A percentile compares a stretch with the other conserved stretches of the same genome.
Evolutionary conservation across 2,329 filamentous ascomycete genomes (phyloP).

Genomic region (Epichloe glyceriae): DNA sequence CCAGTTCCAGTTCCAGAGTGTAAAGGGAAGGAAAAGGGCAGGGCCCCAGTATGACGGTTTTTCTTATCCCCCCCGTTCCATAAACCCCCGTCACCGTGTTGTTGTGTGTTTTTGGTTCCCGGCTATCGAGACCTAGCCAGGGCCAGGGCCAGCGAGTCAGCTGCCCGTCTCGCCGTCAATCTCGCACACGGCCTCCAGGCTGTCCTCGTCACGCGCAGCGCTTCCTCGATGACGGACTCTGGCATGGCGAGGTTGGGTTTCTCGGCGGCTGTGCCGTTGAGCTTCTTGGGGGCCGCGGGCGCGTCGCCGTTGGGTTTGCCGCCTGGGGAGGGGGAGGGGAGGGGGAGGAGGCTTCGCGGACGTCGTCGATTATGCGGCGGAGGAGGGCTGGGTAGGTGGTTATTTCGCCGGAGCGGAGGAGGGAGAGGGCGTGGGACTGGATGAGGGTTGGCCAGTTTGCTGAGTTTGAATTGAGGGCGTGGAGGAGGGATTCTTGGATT

Average conservation of each 20-base stretch:
- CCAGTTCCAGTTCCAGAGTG: too few species aligned
- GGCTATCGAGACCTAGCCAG: neutral
- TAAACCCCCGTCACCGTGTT: too few species aligned
- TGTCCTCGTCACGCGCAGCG: constrained; percentile 47
- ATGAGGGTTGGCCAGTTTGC: constrained; percentile 51
- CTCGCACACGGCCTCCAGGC: constrained; percentile 37
- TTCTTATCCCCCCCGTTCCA: too few species aligned
- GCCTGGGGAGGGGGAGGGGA: constrained; percentile 12
- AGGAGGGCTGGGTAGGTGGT: constrained; percentile 49
- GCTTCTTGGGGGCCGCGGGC: constrained; percentile 10
- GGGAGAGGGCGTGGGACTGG: constrained; percentile 44
- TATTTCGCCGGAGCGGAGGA: constrained; percentile 47
- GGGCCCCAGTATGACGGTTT: too few species aligned
- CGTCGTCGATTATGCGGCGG: constrained; percentile 47
- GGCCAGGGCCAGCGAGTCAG: constrained; percentile 4
- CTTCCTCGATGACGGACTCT: constrained; percentile 46
- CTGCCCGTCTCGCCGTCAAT: constrained; percentile 18
- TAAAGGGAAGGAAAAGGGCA: too few species aligned
- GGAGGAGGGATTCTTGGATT: constrained; percentile 52
- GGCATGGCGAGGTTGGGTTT: constrained; percentile 40
- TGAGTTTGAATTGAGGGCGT: constrained; percentile 44
- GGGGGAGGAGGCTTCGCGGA: constrained; percentile 34
- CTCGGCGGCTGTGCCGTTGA: constrained; percentile 15
- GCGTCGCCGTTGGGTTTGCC: constrained; percentile 23
- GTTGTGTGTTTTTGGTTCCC: neutral